Evolutionary conservation across 2,329 filamentous ascomycete species (phyloP).

Genomic region (Clonostachys chloroleuca): DNA sequence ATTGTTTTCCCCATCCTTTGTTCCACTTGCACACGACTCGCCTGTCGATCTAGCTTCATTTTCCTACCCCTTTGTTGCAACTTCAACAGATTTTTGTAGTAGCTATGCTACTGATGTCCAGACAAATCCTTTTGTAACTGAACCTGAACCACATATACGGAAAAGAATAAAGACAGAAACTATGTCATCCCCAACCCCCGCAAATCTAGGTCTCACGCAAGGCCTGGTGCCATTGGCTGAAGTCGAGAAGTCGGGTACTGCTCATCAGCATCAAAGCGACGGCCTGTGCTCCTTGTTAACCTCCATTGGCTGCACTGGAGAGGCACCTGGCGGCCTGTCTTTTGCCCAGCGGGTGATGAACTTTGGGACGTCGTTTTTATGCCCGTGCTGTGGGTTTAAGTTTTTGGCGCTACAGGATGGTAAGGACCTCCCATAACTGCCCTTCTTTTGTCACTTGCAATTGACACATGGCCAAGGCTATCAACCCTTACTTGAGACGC

Average conservation of each 20-base stretch:
- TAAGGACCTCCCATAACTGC: constrained; percentile 11
- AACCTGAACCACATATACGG: background rate
- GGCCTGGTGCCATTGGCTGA: no score
- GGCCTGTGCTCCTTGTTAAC: background rate
- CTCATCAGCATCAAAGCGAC: no score
- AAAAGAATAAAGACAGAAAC: background rate
- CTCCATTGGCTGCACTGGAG: background rate
- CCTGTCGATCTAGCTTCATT: background rate
- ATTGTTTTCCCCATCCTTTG: background rate
- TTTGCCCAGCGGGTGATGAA: constrained; percentile 19
- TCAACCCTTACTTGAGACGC: constrained; percentile 17
- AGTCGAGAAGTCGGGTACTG: no score
- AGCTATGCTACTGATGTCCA: no score
- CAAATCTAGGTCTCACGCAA: no score
- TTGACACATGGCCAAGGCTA: constrained; percentile 20
- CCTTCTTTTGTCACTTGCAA: background rate
- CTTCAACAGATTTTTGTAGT: no score
- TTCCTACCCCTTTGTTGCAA: no score
- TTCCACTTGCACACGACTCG: background rate
- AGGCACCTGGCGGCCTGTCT: constrained; percentile 8
- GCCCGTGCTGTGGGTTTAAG: constrained; percentile 21
- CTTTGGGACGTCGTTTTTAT: constrained; percentile 15
- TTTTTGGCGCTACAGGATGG: constrained; percentile 17
- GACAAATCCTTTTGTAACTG: background rate
- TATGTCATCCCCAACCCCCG: no score